phyloP scores from a whole-genome alignment of 192 early-diverging fungal genomes.

The Umbelopsis sp. region DNA sequence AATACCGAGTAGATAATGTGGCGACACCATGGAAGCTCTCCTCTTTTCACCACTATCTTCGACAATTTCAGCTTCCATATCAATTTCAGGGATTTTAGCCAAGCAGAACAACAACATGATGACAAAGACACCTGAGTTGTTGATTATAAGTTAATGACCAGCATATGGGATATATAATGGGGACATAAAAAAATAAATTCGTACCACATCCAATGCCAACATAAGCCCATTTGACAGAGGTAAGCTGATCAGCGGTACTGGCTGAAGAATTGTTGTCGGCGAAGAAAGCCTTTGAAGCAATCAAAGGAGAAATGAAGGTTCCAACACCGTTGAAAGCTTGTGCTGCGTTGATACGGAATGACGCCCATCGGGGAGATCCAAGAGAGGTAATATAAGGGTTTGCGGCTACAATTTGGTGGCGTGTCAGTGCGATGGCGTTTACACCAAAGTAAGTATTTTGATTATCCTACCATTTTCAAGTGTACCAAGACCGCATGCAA shows the following conservation, averaged over 20 bases:
- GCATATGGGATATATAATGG: not conserved
- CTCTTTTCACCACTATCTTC: constrained; percentile 18
- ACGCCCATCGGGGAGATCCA: constrained; percentile 20
- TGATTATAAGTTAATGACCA: not conserved
- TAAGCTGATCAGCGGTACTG: constrained; percentile 11
- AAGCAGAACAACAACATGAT: constrained; percentile 34
- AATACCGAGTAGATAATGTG: constrained; percentile 31
- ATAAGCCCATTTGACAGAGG: constrained; percentile 35
- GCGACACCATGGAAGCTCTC: constrained; percentile 29
- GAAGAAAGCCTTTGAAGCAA: constrained; percentile 41
- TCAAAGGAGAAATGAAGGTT: constrained; percentile 28
- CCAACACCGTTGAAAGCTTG: constrained; percentile 40
- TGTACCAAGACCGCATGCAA: constrained; percentile 39
- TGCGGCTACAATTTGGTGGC: constrained; percentile 20
- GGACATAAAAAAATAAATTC: not conserved
- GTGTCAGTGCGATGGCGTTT: not conserved
- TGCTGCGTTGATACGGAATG: constrained; percentile 33
- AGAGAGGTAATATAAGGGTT: constrained; percentile 36
- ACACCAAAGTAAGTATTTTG: not conserved
- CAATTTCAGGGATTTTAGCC: constrained; percentile 38
- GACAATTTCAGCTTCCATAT: constrained; percentile 37
- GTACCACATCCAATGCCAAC: constrained; percentile 35
- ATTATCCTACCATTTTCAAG: constrained; percentile 32
- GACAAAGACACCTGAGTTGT: constrained; percentile 24
- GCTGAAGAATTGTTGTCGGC: constrained; percentile 12